Base-by-base conservation (phyloP, 129 eudicot genomes). In the Arctium minus region DNA sequence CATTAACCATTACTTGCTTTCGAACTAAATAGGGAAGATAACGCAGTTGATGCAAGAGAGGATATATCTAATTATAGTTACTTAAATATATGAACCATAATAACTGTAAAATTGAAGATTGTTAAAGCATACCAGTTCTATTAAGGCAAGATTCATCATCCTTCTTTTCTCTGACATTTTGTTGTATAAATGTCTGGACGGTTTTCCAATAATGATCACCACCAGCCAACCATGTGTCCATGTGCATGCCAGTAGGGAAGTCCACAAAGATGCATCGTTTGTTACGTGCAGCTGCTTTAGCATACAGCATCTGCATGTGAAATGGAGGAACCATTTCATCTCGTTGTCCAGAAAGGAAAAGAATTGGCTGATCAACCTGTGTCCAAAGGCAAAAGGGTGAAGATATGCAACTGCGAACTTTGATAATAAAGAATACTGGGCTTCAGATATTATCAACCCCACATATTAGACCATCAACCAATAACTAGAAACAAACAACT, bases 161-260 rank as follows among this genome's bases (percentile, higher is more conserved):
- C 68, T 60, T 60, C 48, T 82, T 88, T 32, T 85, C 89, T 6
- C 87, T 79, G 17, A 85, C 90, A 83, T 80, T 81, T 85, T 86
- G 84, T 60, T 88, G 87, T 48, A 95, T 31, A 80, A 92, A 92
- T 36, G 86, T 89, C 60, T 86, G 88, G 56, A 95, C 86, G 1
- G 92, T 87, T 81, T 82, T 89, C 98, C 98, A 95, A 70, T 95
- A 95, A 33, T 39, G 89, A 83, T 92, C 97, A 84, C 98, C 99
- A 73, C 97, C 98, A 44, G 90, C 79, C 75, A 87, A 80, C 99
- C 99, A 93, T 36, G 99, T 95, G 86, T 95, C 97, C 99, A 92
- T 95, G 76, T 95, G 99, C 95, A 88, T 95, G 91, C 99, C 97
- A 31, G 86, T 83, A 36, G 97, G 99, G 78, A 95, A 95, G 35